phyloP scores from a whole-genome alignment of 1,284 basidiomycete species.

The Rhodotorula sp. region DNA sequence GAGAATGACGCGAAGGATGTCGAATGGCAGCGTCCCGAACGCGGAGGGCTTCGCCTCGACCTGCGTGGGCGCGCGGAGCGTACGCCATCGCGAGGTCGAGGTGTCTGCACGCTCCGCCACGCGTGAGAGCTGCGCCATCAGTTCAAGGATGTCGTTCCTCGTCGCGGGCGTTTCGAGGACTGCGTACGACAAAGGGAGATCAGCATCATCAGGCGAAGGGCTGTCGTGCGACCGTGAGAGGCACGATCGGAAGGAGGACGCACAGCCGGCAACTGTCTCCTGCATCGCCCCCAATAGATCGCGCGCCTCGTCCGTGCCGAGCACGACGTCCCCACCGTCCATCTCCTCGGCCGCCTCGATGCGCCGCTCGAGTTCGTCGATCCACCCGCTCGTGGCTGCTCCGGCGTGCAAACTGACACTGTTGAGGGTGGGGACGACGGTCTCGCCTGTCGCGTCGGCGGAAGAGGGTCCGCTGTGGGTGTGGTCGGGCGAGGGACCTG shows the following conservation, averaged over 20 bases:
- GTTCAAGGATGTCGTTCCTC: not conserved
- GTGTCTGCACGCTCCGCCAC: not conserved
- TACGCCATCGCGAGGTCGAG: no score
- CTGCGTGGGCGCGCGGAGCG: not conserved
- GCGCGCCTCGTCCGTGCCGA: not conserved
- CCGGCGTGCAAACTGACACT: no score
- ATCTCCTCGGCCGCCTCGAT: not conserved
- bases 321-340: not conserved
- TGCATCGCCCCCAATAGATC: not conserved
- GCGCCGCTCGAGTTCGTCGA: not conserved
- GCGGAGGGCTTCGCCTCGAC: not conserved
- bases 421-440: no score
- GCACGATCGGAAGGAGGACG: not conserved
- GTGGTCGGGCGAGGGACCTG: not conserved
- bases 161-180: constrained; percentile 8
- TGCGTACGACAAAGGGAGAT: not conserved
- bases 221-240: no score
- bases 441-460: no score
- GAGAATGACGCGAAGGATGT: constrained; percentile 26
- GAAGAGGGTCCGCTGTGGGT: no score
- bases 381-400: not conserved
- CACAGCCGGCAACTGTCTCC: not conserved
- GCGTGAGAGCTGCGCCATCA: not conserved
- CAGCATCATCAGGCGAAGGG: not conserved
- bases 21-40: constrained; percentile 13